A percentile compares a stretch with the other conserved stretches of the same genome.
Conservation (phyloP, 495 filamentous ascomycete genomes). For the Aspergillus sclerotiicarbonarius region DNA sequence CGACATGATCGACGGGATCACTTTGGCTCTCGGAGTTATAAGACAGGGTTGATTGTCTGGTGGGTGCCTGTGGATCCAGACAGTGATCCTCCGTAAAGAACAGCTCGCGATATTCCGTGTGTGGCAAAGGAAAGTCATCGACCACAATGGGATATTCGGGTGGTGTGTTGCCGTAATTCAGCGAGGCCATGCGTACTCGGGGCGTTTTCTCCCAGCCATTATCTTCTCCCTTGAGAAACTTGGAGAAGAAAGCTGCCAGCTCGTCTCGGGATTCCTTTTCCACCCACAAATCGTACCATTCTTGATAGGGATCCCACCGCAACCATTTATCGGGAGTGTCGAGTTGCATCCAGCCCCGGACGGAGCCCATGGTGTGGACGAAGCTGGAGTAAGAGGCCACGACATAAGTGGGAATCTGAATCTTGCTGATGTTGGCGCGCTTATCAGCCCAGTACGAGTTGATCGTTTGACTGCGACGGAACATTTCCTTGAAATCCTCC, state of each 20-base stretch:
- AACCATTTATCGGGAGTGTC: slow-evolving; percentile 27
- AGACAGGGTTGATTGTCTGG: slow-evolving; percentile 1
- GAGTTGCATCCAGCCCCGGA: slow-evolving; percentile 33
- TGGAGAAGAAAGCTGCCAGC: slow-evolving; percentile 36
- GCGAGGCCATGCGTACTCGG: slow-evolving; percentile 26
- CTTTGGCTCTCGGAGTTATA: slow-evolving; percentile 29
- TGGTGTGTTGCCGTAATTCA: slow-evolving; percentile 23
- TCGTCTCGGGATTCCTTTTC: slow-evolving; percentile 25
- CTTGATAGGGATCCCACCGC: slow-evolving; percentile 30
- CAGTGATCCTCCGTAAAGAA: slow-evolving; percentile 19
- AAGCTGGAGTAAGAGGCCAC: slow-evolving; percentile 27
- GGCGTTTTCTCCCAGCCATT: slow-evolving; percentile 46
- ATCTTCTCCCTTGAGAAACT: slow-evolving; percentile 33
- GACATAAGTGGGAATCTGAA: slow-evolving; percentile 28
- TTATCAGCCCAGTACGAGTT: slow-evolving; percentile 34
- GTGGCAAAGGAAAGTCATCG: slow-evolving; percentile 30
- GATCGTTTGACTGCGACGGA: slow-evolving; percentile 18
- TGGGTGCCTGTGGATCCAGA: slow-evolving; percentile 1
- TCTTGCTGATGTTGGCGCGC: slow-evolving; percentile 19
- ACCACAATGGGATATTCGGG: slow-evolving; percentile 22
- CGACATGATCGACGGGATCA: slow-evolving; percentile 13
- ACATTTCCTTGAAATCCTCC: slow-evolving; percentile 34
- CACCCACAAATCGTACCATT: slow-evolving; percentile 43
- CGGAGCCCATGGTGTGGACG: slow-evolving; percentile 38
- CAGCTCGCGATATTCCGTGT: slow-evolving; percentile 29